Evolutionary conservation across 495 filamentous ascomycete genomes (phyloP), one percentile per base, ranked within the genome.

Genomic region (Collariella sp.): DNA sequence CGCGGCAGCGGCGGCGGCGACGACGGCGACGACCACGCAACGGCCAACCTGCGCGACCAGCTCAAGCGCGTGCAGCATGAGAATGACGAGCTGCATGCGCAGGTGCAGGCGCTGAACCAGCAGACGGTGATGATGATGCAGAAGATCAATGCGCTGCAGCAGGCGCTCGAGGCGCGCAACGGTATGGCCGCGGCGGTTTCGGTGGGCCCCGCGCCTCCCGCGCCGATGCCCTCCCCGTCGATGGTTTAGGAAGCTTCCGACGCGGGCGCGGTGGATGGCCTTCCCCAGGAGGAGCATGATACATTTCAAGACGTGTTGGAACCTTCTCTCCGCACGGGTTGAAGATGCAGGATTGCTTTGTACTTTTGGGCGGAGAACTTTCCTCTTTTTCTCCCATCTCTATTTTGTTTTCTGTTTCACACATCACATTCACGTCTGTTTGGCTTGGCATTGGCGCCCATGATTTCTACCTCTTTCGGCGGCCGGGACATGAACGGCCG

Each of bases 11-110:
- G 36, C 19, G 35, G 23, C 20, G 52, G 51, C 44, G 60, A 62
- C 19, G 56, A 64, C 13, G 52, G 50, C 0, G 68, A 31, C 26
- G 26, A 31, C 26, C 5, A 31, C 26, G 9, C 5, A 4, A 31
- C 5, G 4, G 26, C 26, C 26, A 9, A 68, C 23, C 53, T 71
- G 34, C 67, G 68, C 29, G 68, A 76, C 33, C 70, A 76, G 52
- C 55, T 71, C 29, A 68, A 71, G 52, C 58, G 68, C 10, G 33
- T 76, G 42, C 61, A 65, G 16, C 44, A 63, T 2, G 69, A 72
- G 64, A 72, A 67, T 57, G 61, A 62, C 56, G 70, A 65, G 58
- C 65, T 65, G 51, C 62, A 61, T 48, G 57, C 35, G 34, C 68
- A 66, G 50, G 58, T 72, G n/a, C 58, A 65, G 15, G 57, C 50